phyloP scores from a whole-genome alignment of 1,284 basidiomycete species.

The Golubevia pallescens region DNA sequence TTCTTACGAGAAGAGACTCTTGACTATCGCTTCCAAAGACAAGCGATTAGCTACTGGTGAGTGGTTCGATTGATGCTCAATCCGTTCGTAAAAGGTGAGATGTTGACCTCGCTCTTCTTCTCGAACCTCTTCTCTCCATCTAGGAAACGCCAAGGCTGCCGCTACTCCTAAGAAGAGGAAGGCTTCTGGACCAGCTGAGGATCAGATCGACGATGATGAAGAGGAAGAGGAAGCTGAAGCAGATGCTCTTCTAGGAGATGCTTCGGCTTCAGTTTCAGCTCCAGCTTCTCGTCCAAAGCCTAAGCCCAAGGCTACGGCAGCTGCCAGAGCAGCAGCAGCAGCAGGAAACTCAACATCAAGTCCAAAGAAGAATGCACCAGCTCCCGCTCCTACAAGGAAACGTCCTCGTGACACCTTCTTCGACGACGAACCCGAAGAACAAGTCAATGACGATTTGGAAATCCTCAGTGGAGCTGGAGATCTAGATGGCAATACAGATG shows the following conservation, averaged over 20 bases:
- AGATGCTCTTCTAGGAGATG: not conserved
- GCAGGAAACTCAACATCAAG: no score
- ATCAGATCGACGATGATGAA: not conserved
- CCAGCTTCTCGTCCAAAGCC: not conserved
- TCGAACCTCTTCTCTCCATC: not conserved
- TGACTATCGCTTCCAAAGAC: conserved; percentile 44
- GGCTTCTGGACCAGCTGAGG: not conserved
- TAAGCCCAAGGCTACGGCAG: not conserved
- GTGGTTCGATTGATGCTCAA: no score
- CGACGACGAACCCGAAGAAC: not conserved
- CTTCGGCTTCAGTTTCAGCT: not conserved
- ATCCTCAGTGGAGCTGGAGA: not conserved
- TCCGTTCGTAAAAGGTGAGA: no score
- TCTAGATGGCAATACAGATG: not conserved
- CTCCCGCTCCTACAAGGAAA: not conserved
- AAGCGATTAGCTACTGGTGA: no score
- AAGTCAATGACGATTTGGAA: not conserved
- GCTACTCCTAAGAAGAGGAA: not conserved
- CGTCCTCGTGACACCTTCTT: not conserved
- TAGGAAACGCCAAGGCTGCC: not conserved
- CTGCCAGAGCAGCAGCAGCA: not conserved
- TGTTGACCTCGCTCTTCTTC: not conserved
- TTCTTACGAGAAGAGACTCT: conserved; percentile 51
- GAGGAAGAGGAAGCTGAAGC: not conserved
- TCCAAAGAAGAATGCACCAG: no score